Conservation (phyloP, 1,284 basidiomycete genomes). For the Peniophora sp. region DNA sequence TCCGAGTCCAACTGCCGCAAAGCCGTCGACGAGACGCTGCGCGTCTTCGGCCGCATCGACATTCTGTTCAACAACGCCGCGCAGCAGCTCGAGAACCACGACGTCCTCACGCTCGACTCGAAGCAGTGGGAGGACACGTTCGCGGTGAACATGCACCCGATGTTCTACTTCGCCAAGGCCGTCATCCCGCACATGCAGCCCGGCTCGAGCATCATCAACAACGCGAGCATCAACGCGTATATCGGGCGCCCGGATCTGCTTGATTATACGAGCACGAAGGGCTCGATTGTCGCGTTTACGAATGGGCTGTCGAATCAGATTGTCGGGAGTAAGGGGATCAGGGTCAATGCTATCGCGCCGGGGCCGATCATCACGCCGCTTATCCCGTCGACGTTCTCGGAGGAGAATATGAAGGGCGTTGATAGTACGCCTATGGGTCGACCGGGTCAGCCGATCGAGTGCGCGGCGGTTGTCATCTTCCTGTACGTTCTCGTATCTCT, state of each 20-base stretch:
- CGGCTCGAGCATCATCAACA: slow-evolving; percentile 34
- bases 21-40: slow-evolving; percentile 32
- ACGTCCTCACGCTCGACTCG: slow-evolving; percentile 33
- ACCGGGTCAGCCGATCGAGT: slow-evolving; percentile 48
- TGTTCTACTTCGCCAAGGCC: slow-evolving; percentile 47
- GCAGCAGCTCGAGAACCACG: slow-evolving; percentile 34
- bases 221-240: slow-evolving; percentile 40
- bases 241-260: slow-evolving; percentile 45
- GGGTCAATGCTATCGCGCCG: slow-evolving; percentile 43
- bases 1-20: slow-evolving; percentile 33
- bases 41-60: slow-evolving; percentile 33
- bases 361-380: slow-evolving; percentile 9
- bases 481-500: slow-evolving; percentile 26
- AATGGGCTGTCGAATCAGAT: slow-evolving; percentile 44
- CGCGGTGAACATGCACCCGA: slow-evolving; percentile 39
- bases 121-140: slow-evolving; percentile 49
- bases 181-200: slow-evolving; percentile 27
- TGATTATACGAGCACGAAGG: slow-evolving; percentile 51
- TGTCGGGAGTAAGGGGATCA: slow-evolving; percentile 40
- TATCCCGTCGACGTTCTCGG: slow-evolving; percentile 40
- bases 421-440: slow-evolving; percentile 38
- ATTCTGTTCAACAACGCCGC: slow-evolving; percentile 48
- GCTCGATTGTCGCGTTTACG: slow-evolving; percentile 41
- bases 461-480: slow-evolving; percentile 47
- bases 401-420: slow-evolving; percentile 35